Conservation (phyloP, 1,139 yeast genomes). For the Geotrichum citri-aurantii region DNA sequence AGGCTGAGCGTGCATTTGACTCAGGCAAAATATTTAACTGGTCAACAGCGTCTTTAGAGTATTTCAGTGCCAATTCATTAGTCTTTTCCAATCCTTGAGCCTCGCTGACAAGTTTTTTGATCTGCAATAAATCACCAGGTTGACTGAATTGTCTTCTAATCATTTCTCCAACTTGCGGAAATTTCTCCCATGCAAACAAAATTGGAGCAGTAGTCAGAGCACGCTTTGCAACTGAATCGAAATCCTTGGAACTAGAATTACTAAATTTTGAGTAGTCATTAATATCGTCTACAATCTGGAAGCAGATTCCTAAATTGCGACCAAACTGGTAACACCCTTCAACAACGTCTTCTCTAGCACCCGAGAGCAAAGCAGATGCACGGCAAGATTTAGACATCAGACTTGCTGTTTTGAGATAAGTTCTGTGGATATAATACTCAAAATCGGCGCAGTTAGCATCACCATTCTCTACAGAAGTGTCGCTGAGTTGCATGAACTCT, state of each 20-base stretch:
- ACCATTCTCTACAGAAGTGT: conserved; percentile 65
- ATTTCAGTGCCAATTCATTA: conserved; percentile 64
- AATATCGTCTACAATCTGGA: conserved; percentile 95
- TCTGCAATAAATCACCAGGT: conserved; percentile 53
- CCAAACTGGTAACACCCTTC: conserved; percentile 91
- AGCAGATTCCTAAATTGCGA: conserved; percentile 85
- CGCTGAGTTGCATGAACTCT: conserved; percentile 95
- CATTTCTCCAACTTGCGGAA: conserved; percentile 76
- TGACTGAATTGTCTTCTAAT: conserved; percentile 62
- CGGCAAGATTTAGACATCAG: conserved; percentile 90
- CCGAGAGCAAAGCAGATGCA: conserved; percentile 89
- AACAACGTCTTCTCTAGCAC: conserved; percentile 65
- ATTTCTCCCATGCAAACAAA: conserved; percentile 78
- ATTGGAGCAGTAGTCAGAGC: conserved; percentile 78
- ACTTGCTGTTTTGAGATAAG: conserved; percentile 91
- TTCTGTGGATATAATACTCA: conserved; percentile 90
- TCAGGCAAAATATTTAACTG: conserved; percentile 70
- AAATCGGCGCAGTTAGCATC: conserved; percentile 82
- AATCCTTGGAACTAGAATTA: not conserved
- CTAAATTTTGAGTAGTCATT: conserved; percentile 77
- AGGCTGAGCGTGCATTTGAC: conserved; percentile 85
- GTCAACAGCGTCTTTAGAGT: conserved; percentile 66
- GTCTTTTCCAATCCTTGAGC: conserved; percentile 72
- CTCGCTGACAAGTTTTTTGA: conserved; percentile 60
- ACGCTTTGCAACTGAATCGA: conserved; percentile 45